Base-by-base conservation (phyloP, 2,329 filamentous ascomycete species). In the Penicillium carneum region DNA sequence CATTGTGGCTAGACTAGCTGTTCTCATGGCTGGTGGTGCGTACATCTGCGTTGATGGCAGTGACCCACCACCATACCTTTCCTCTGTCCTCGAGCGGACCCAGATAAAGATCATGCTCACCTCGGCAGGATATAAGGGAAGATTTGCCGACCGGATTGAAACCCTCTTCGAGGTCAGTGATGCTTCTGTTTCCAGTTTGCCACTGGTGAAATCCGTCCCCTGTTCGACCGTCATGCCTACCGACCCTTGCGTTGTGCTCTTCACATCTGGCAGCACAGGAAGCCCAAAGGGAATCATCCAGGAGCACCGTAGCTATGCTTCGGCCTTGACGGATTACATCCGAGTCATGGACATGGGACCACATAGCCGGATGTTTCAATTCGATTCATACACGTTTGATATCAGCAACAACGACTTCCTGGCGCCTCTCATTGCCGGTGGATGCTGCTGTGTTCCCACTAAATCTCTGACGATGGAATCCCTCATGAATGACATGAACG, bases 1-100 rank as follows among this genome's bases (percentile, higher is more conserved):
- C 1, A 63, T 69, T 31, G 64, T 69, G 1, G 67, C 67, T 26
- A 57, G 66, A 14, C 61, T 69, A 3, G 67, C 67, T 0, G 18
- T 69, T 9, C 57, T 69, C 26, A 68, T 65, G 58, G 64, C 66
- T 10, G 67, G 66, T 1, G 63, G 65, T 14, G 90, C 90, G 1
- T 93, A 91, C 72, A 81, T 93, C 9, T 90, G 92, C 8, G 84
- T 93, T 7, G 90, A 93, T 77, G 83, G 91, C 34, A 89, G 88
- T 1, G 91, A 92, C 63, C 90, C 90, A 20, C 85, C 88, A 0
- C 86, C 86, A 50, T 81, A 92, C 49, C 80, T 93, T 56, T 84
- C 87, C 47, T 89, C 91, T 72, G 89, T 92, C 39, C 84, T 92
- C 55, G 87, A 90, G 42, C 90, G 92, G 79, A 87, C 89, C 7